A percentile compares a stretch with the other conserved stretches of the same genome.
Conservation (phyloP, 257 asterid genomes). For the Ajuga chamaepitys region DNA sequence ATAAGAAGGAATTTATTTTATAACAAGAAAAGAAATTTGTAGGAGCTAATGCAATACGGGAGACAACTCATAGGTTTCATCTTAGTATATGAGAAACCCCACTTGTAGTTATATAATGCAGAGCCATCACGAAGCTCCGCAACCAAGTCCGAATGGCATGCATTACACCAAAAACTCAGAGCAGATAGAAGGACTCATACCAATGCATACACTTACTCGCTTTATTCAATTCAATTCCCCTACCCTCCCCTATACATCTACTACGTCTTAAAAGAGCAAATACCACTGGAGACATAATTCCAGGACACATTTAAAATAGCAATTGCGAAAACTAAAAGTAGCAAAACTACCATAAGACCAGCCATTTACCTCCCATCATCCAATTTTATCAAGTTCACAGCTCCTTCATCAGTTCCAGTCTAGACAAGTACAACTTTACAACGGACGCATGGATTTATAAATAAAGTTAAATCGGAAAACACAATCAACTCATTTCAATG, state of each 20-base stretch:
- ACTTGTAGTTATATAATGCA: neutral
- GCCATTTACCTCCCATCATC: constrained; percentile 74
- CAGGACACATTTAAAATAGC: neutral
- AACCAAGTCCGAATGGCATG: neutral
- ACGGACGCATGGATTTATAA: neutral
- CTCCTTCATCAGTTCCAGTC: constrained; percentile 99
- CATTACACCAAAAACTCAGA: neutral
- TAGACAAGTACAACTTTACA: no score
- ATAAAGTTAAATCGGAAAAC: neutral
- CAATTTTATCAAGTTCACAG: constrained; percentile 86
- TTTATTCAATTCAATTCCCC: neutral
- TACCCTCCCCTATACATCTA: neutral
- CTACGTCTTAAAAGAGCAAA: neutral
- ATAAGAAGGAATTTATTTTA: neutral
- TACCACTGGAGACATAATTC: neutral
- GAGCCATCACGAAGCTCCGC: neutral
- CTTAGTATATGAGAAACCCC: neutral
- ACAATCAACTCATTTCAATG: neutral
- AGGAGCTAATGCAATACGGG: neutral
- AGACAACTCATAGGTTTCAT: neutral
- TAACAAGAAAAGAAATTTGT: neutral
- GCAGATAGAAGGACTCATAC: neutral
- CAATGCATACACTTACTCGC: neutral
- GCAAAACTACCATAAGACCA: neutral
- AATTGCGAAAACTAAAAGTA: neutral